Percentiles rank a stretch among this genome's conserved stretches.
These are phyloP conservation scores for Eurotiales sp. DNA, from an alignment of 2,329 filamentous ascomycete genomes.

Conservation along the genomic window DNA sequence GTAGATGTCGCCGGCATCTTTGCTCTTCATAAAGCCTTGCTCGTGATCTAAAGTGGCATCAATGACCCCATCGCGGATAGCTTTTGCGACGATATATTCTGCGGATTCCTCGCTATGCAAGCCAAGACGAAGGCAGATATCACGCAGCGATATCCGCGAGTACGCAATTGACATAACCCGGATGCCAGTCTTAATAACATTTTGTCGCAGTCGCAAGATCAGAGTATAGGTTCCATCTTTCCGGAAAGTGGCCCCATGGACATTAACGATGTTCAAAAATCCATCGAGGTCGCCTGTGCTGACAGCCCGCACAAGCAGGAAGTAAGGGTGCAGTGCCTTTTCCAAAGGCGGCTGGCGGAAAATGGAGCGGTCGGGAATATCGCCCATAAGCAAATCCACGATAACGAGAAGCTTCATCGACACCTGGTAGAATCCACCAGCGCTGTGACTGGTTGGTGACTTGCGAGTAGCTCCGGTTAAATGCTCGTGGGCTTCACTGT, in stretches of 20 bases:
- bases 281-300: conserved; percentile 94
- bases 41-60: conserved; percentile 93
- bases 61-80: conserved; percentile 94
- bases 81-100: conserved; percentile 98
- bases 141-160: conserved; percentile 91
- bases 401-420: conserved; percentile 95
- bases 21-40: conserved; percentile 97
- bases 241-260: conserved; percentile 79
- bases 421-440: conserved; percentile 90
- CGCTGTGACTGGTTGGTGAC: conserved; percentile 82
- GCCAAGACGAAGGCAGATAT: conserved; percentile 93
- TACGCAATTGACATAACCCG: conserved; percentile 99
- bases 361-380: conserved; percentile 90
- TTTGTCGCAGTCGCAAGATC: conserved; percentile 90
- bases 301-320: conserved; percentile 89
- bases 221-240: conserved; percentile 93
- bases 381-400: conserved; percentile 95
- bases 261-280: conserved; percentile 81
- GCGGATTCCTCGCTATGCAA: conserved; percentile 94
- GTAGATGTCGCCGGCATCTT: conserved; percentile 93
- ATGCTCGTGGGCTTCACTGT: conserved; percentile 95
- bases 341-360: conserved; percentile 90
- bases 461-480: conserved; percentile 91
- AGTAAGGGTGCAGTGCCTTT: conserved; percentile 83
- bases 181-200: conserved; percentile 98